Evolutionary conservation across 1,139 yeast species (phyloP).

Genomic region (Geotrichum carabidarum): DNA sequence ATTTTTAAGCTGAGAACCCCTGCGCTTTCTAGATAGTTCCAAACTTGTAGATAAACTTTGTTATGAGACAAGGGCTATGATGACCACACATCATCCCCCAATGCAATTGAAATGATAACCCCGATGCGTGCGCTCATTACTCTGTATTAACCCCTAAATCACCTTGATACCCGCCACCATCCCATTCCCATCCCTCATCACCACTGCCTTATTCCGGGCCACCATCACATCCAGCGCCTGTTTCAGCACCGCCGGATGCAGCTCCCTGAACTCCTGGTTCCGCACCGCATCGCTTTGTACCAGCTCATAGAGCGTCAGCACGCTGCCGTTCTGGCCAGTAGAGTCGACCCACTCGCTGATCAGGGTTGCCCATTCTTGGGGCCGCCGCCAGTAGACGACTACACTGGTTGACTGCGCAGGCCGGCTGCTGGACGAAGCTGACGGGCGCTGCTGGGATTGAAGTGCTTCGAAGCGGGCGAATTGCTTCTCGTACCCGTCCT

Average conservation of each 20-base stretch:
- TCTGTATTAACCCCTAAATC: neutral
- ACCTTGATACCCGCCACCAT: conserved; percentile 37
- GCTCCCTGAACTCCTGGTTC: conserved; percentile 54
- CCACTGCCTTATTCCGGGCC: conserved; percentile 48
- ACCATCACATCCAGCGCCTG: conserved; percentile 56
- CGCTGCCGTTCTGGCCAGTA: conserved; percentile 72
- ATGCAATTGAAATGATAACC: neutral
- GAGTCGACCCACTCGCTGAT: conserved; percentile 58
- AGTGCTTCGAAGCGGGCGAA: conserved; percentile 6
- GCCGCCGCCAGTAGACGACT: conserved; percentile 62
- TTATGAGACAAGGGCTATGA: neutral
- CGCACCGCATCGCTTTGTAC: conserved; percentile 56
- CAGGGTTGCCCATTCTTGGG: conserved; percentile 72
- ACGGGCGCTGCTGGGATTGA: neutral
- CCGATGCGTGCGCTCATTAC: neutral
- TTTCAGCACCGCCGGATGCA: conserved; percentile 56
- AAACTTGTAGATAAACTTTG: too few relatives aligned
- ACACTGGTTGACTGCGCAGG: conserved; percentile 39
- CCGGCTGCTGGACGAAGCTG: conserved; percentile 7
- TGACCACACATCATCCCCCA: neutral
- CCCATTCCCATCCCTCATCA: conserved; percentile 35
- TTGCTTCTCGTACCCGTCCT: conserved; percentile 12
- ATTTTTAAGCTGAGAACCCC: too few relatives aligned
- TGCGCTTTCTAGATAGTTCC: too few relatives aligned
- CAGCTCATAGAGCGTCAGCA: conserved; percentile 78